Base-by-base conservation (phyloP, 1,284 basidiomycete genomes). In the Phaffia rhodozyma region DNA sequence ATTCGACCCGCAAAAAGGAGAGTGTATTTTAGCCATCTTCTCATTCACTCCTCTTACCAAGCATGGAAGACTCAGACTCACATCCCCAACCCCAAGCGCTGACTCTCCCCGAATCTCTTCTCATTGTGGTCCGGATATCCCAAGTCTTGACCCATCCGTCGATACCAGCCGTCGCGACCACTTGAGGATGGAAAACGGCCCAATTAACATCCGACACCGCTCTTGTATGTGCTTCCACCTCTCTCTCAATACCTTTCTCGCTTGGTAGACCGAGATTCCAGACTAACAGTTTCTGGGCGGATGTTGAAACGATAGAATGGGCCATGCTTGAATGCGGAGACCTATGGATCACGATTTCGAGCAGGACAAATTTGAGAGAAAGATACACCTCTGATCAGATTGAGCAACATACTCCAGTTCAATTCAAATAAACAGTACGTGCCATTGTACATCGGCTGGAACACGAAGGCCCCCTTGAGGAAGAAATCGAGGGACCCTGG, bases 401-500 rank as follows among this genome's bases (percentile, higher is more conserved):
- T 16, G 38, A 43, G 13, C 38, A 11, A 43, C n/a, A 20, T 18
- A 20, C 18, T 16, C 18, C 29, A 34, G 21, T 9, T 16, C 16
- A 25, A 16, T 43, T 47, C 16, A 62, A 4, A 63, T 70, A 62
- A 75, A 16, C 38, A 11, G 13, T 7, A 43, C 38, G 13, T 16
- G 16, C 38, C 38, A 43, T 43, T 43, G 38, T 7, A 43, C 38
- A 74, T 77, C 94, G 6, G 93, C 93, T 3, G 97, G 91, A 71
- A 96, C 91, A 91, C 93, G 97, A 11, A 89, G 91, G 3, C 92
- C 92, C 16, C 91, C 89, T 75, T 98, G 92, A 2, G 94, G 92
- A 13, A 97, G 81, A 71, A 91, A 97, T 54, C 94, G 83, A 20
- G 96, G 94, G 0, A 91, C 82, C 66, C 89, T 85, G 48, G 89